Evolutionary conservation across 192 early-diverging fungal genomes (phyloP).

Genomic region (Umbelopsis sp.): DNA sequence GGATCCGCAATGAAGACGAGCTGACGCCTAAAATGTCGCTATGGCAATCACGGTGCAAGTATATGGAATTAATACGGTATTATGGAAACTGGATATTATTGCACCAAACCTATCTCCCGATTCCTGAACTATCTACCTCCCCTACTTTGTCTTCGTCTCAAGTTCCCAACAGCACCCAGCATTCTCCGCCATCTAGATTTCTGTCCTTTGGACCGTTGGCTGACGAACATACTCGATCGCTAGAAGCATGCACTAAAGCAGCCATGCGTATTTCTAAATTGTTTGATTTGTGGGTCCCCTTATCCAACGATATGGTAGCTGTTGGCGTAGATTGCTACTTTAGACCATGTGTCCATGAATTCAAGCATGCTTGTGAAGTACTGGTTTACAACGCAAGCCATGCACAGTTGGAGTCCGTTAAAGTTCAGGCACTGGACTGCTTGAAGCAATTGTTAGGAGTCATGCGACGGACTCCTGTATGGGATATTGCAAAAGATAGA

Average conservation of each 20-base stretch:
- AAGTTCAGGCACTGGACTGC: conserved; percentile 21
- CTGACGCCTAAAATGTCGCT: background rate
- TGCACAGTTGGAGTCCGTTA: conserved; percentile 7
- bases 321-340: conserved; percentile 36
- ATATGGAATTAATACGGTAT: conserved; percentile 32
- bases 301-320: background rate
- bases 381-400: conserved; percentile 28
- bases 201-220: background rate
- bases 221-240: conserved; percentile 14
- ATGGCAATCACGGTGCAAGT: conserved; percentile 29
- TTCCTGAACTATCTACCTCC: conserved; percentile 16
- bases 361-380: conserved; percentile 39
- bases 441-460: conserved; percentile 19
- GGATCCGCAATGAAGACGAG: conserved; percentile 11
- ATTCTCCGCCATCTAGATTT: background rate
- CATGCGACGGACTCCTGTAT: conserved; percentile 28
- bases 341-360: conserved; percentile 38
- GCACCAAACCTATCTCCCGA: conserved; percentile 36
- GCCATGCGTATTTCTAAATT: conserved; percentile 32
- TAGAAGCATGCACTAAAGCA: conserved; percentile 28
- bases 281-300: conserved; percentile 31
- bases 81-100: conserved; percentile 38
- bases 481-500: conserved; percentile 33
- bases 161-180: background rate
- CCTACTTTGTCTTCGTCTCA: background rate